Conservation (phyloP, 192 early-diverging fungal genomes). For the Entrophospora sp. region DNA sequence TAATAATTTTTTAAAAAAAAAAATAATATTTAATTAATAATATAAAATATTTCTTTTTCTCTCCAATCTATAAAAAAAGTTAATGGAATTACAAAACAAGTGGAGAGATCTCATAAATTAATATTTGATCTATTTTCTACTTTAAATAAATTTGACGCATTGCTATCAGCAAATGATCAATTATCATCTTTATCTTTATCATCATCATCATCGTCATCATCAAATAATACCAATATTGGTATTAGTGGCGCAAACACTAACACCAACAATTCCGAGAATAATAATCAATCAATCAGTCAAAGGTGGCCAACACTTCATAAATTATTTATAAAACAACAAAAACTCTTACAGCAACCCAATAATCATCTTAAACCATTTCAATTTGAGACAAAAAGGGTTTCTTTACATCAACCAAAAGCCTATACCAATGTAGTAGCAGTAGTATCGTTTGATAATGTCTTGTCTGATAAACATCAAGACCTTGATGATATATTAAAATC, state of each 20-base stretch:
- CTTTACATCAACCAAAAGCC: background rate
- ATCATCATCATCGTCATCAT: too few species aligned
- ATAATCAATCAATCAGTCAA: background rate
- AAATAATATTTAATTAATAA: too few species aligned
- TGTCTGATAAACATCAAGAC: conserved; percentile 14
- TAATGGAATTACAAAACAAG: conserved; percentile 16
- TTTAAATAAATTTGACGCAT: conserved; percentile 8
- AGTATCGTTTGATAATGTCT: conserved; percentile 8
- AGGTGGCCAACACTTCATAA: conserved; percentile 10
- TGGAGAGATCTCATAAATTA: conserved; percentile 15
- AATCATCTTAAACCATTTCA: background rate
- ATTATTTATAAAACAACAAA: conserved; percentile 3
- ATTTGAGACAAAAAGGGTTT: background rate
- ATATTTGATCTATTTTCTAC: conserved; percentile 14
- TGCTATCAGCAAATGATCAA: background rate
- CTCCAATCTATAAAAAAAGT: too few species aligned
- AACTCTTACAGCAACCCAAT: background rate
- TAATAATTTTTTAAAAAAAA: too few species aligned
- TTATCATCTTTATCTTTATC: too few species aligned
- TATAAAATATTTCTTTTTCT: too few species aligned
- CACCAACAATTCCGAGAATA: too few species aligned
- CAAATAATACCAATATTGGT: too few species aligned
- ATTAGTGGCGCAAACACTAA: too few species aligned
- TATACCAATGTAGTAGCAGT: background rate
- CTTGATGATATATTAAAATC: background rate